A percentile compares a stretch with the other conserved stretches of the same genome.
Evolutionary conservation across 2,329 filamentous ascomycete species (phyloP).

Genomic region (Ophiostoma ips): DNA sequence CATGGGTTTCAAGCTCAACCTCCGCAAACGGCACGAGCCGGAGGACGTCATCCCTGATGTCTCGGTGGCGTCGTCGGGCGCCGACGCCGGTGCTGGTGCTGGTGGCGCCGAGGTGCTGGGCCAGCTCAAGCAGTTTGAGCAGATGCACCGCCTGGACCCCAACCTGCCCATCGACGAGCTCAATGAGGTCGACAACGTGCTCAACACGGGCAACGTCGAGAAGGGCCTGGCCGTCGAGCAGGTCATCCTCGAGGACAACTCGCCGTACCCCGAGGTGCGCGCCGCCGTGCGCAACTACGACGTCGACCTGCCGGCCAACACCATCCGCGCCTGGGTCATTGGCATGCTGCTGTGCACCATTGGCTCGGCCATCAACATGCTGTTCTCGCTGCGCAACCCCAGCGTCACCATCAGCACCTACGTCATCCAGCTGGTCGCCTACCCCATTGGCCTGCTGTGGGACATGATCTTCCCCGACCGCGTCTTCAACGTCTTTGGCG

Average conservation of each 20-base stretch:
- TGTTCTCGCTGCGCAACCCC: conserved; percentile 46
- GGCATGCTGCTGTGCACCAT: conserved; percentile 43
- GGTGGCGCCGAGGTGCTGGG: conserved; percentile 22
- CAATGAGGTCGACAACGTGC: conserved; percentile 44
- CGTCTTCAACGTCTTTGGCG: conserved; percentile 34
- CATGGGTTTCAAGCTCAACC: conserved; percentile 13
- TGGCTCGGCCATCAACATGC: conserved; percentile 41
- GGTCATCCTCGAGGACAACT: conserved; percentile 48
- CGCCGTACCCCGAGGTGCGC: conserved; percentile 50
- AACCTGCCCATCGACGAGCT: conserved; percentile 50
- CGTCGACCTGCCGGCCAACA: conserved; percentile 43
- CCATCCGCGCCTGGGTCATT: conserved; percentile 46
- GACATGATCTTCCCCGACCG: conserved; percentile 40
- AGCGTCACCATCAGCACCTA: conserved; percentile 46
- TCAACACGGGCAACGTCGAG: conserved; percentile 39
- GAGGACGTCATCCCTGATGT: conserved; percentile 28
- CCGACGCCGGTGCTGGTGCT: conserved; percentile 12
- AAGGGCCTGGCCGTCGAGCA: conserved; percentile 44
- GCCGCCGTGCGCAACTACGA: conserved; percentile 11
- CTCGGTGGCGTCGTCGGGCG: background rate
- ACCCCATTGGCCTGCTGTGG: conserved; percentile 42
- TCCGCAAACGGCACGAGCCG: conserved; percentile 32
- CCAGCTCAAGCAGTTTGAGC: conserved; percentile 42
- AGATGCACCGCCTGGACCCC: conserved; percentile 48
- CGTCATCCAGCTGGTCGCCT: conserved; percentile 48